Conservation (phyloP, 2,329 filamentous ascomycete genomes). For the Fusarium ambrosium region DNA sequence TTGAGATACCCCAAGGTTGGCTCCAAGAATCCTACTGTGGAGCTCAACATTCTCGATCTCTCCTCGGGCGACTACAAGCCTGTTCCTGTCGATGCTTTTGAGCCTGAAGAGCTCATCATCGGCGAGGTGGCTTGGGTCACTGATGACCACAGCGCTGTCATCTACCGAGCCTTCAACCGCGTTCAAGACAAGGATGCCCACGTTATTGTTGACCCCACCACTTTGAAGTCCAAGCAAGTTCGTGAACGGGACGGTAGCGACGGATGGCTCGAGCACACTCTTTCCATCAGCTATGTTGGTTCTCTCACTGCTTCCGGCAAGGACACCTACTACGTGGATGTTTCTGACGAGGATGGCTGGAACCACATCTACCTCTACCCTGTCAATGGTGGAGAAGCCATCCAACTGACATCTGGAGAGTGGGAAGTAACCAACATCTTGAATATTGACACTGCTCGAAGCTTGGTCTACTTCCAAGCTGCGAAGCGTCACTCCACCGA, state of each 20-base stretch:
- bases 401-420: slow-evolving; percentile 72
- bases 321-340: slow-evolving; percentile 71
- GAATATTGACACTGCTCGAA: slow-evolving; percentile 68
- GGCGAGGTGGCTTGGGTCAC: slow-evolving; percentile 79
- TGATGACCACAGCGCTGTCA: slow-evolving; percentile 68
- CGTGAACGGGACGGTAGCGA: slow-evolving; percentile 70
- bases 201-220: slow-evolving; percentile 68
- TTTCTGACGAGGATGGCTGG: slow-evolving; percentile 77
- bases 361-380: slow-evolving; percentile 77
- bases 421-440: slow-evolving; percentile 75
- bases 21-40: slow-evolving; percentile 74
- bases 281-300: slow-evolving; percentile 69
- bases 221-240: slow-evolving; percentile 60
- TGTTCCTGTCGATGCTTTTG: slow-evolving; percentile 69
- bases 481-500: slow-evolving; percentile 76
- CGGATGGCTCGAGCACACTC: slow-evolving; percentile 73
- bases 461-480: slow-evolving; percentile 74
- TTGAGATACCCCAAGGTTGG: slow-evolving; percentile 79
- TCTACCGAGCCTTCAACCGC: slow-evolving; percentile 77
- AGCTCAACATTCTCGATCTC: slow-evolving; percentile 70
- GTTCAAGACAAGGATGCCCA: slow-evolving; percentile 76
- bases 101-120: slow-evolving; percentile 72
- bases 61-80: slow-evolving; percentile 58
- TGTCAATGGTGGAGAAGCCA: slow-evolving; percentile 66
- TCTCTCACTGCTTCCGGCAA: slow-evolving; percentile 53